phyloP scores from a whole-genome alignment of 2,329 filamentous ascomycete genomes.

The Xylariaceae sp. region DNA sequence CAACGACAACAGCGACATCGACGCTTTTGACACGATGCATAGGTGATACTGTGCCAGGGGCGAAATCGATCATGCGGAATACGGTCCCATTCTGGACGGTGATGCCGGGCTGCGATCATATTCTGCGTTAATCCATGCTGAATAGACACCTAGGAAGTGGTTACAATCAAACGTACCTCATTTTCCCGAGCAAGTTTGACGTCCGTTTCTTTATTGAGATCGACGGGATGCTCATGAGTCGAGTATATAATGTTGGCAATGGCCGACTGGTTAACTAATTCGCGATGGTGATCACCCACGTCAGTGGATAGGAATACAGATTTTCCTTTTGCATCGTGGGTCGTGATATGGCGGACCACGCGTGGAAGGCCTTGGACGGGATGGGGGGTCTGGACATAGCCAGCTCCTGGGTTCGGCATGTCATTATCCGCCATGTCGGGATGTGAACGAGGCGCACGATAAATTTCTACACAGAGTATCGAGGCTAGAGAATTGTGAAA shows the following conservation, averaged over 20 bases:
- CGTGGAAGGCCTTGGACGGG: conserved; percentile 16
- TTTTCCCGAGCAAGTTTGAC: conserved; percentile 18
- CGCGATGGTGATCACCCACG: conserved; percentile 27
- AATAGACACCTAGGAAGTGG: too few relatives aligned
- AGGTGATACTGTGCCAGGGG: conserved; percentile 8
- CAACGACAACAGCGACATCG: conserved; percentile 21
- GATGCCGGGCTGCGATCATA: conserved; percentile 1
- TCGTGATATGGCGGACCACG: conserved; percentile 20
- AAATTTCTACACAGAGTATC: too few relatives aligned
- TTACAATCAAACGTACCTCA: too few relatives aligned
- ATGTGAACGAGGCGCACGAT: too few relatives aligned
- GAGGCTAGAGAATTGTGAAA: too few relatives aligned
- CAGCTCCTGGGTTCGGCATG: too few relatives aligned
- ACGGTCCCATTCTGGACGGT: conserved; percentile 10
- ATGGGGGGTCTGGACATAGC: too few relatives aligned
- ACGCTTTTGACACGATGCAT: conserved; percentile 16
- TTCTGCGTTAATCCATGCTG: too few relatives aligned
- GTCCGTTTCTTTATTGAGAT: conserved; percentile 25
- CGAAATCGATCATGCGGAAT: conserved; percentile 24
- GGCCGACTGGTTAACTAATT: conserved; percentile 24
- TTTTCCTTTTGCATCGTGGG: conserved; percentile 23
- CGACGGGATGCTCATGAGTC: conserved; percentile 24
- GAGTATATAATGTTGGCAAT: conserved; percentile 31
- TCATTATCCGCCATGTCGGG: too few relatives aligned
- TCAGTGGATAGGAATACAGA: conserved; percentile 28